These are phyloP conservation scores for Pythium vanterpoolii DNA, from an alignment of 352 stramenopile species.

Conservation along the genomic window DNA sequence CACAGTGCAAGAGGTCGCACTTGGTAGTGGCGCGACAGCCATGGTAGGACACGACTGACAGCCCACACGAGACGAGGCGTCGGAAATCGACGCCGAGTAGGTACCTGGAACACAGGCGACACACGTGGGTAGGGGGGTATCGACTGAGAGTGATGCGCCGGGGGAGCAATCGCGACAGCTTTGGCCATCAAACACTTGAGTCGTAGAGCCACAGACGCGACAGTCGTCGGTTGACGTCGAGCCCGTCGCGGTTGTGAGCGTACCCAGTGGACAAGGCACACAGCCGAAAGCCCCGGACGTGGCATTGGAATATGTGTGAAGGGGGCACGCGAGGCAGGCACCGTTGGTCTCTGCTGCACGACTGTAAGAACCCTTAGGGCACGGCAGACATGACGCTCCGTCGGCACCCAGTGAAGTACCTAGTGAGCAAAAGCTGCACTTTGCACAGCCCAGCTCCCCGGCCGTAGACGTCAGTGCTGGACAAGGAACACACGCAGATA, in stretches of 20 bases:
- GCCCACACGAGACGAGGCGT: slow-evolving; percentile 16
- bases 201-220: slow-evolving; percentile 23
- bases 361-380: slow-evolving; percentile 35
- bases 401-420: background rate
- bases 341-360: slow-evolving; percentile 24
- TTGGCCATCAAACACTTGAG: slow-evolving; percentile 31
- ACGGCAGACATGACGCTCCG: slow-evolving; percentile 28
- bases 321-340: slow-evolving; percentile 42
- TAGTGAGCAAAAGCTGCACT: slow-evolving; percentile 4
- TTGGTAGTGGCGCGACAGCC: slow-evolving; percentile 22
- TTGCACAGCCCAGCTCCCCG: slow-evolving; percentile 26
- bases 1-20: slow-evolving; percentile 29
- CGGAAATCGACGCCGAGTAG: slow-evolving; percentile 22
- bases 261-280: slow-evolving; percentile 21
- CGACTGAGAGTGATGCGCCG: background rate
- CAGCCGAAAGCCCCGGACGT: background rate
- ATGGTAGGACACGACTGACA: slow-evolving; percentile 47
- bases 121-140: background rate
- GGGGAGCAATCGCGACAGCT: slow-evolving; percentile 19
- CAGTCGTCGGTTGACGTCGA: slow-evolving; percentile 31
- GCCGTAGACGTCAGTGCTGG: slow-evolving; percentile 33
- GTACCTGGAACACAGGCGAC: slow-evolving; percentile 37
- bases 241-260: slow-evolving; percentile 27
- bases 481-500: slow-evolving; percentile 32
- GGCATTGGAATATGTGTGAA: slow-evolving; percentile 32